A percentile compares a stretch with the other conserved stretches of the same genome.
Conservation (phyloP, 1,284 basidiomycete species). For the Fomitiporia mediterranea region DNA sequence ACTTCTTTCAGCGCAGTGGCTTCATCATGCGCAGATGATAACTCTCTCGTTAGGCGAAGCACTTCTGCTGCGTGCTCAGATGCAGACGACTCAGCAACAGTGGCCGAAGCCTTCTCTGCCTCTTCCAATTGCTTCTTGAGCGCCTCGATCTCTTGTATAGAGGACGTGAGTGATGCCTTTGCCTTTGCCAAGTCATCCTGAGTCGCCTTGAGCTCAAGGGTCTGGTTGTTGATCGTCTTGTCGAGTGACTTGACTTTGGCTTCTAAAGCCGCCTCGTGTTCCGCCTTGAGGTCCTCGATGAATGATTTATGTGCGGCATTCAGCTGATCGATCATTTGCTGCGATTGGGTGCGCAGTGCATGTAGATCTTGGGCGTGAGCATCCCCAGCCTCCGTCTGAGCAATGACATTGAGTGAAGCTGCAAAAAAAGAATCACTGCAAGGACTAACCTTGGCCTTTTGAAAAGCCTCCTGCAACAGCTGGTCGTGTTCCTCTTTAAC, state of each 20-base stretch:
- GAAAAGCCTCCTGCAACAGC: slow-evolving; percentile 63
- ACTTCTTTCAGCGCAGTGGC: slow-evolving; percentile 53
- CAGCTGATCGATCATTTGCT: slow-evolving; percentile 63
- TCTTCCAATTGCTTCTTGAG: slow-evolving; percentile 62
- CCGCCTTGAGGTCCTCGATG: slow-evolving; percentile 54
- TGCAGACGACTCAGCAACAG: slow-evolving; percentile 35
- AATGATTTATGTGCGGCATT: slow-evolving; percentile 53
- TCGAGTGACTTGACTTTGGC: slow-evolving; percentile 52
- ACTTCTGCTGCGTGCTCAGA: slow-evolving; percentile 51
- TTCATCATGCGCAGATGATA: slow-evolving; percentile 61
- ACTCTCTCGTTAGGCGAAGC: slow-evolving; percentile 50
- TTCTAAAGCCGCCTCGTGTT: slow-evolving; percentile 56
- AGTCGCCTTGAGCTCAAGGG: slow-evolving; percentile 72
- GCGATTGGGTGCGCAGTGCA: slow-evolving; percentile 59
- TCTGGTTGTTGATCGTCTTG: slow-evolving; percentile 58
- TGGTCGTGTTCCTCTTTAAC: slow-evolving; percentile 66
- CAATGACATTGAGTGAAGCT: slow-evolving; percentile 8
- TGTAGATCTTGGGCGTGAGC: slow-evolving; percentile 68
- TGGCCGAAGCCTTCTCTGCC: slow-evolving; percentile 39
- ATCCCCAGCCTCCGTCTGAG: slow-evolving; percentile 60
- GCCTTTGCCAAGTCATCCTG: slow-evolving; percentile 75
- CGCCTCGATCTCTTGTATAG: slow-evolving; percentile 48
- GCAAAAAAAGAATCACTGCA: slow-evolving; percentile 12
- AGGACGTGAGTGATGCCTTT: slow-evolving; percentile 50
- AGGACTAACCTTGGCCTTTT: slow-evolving; percentile 63